phyloP scores from a whole-genome alignment of 2,329 filamentous ascomycete species.

The Fusarium sp. region DNA sequence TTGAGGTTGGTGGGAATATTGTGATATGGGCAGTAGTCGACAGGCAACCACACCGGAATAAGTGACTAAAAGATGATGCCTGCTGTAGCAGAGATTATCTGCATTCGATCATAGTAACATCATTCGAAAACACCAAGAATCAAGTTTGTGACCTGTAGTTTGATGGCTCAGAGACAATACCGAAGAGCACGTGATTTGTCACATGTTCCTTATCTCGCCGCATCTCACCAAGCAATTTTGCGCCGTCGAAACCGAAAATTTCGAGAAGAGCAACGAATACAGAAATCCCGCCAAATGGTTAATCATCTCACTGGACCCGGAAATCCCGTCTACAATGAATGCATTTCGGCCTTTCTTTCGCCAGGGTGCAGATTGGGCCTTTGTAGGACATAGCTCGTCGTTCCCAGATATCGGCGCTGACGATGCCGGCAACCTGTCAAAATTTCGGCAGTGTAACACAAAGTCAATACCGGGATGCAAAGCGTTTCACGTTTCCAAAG shows the following conservation, averaged over 20 bases:
- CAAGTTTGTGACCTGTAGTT: neutral
- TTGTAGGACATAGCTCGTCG: slow-evolving; percentile 64
- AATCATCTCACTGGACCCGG: neutral
- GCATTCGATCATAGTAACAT: neutral
- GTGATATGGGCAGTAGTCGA: neutral
- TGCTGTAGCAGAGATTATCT: neutral
- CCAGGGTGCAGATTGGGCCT: slow-evolving; percentile 58
- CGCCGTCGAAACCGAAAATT: neutral
- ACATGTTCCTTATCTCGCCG: neutral
- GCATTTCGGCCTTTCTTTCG: slow-evolving; percentile 29
- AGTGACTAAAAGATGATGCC: neutral
- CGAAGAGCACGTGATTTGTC: neutral
- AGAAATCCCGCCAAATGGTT: neutral
- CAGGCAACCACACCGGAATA: neutral
- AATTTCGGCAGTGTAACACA: slow-evolving; percentile 52
- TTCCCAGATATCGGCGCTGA: slow-evolving; percentile 63
- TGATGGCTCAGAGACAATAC: neutral
- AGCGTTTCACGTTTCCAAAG: slow-evolving; percentile 63
- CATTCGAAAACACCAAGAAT: neutral
- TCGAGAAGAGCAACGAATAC: neutral
- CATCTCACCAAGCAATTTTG: neutral
- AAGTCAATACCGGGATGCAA: slow-evolving; percentile 68
- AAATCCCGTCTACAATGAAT: slow-evolving; percentile 30
- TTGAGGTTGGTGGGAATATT: neutral
- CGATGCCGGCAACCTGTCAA: slow-evolving; percentile 50